Conservation (phyloP, 108 stramenopile species). For the Nitzschia sp. region DNA sequence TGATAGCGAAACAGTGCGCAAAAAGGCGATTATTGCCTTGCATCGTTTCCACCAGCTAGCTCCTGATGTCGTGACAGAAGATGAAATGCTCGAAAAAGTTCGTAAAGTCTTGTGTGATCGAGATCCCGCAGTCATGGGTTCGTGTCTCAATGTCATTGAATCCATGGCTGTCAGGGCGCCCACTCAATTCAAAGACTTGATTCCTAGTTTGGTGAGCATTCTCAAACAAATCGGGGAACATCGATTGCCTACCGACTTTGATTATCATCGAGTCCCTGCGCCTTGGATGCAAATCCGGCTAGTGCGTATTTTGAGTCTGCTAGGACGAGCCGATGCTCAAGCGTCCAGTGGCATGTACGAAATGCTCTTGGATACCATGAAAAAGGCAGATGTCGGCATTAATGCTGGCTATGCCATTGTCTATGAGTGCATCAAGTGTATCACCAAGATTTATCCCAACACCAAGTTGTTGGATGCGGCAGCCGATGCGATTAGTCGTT, state of each 20-base stretch:
- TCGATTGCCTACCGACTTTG: conserved; percentile 95
- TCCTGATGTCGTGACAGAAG: conserved; percentile 72
- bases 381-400: conserved; percentile 97
- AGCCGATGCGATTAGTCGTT: conserved; percentile 90
- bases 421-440: conserved; percentile 95
- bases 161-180: conserved; percentile 68
- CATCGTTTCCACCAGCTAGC: conserved; percentile 92
- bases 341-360: conserved; percentile 96
- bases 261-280: conserved; percentile 98
- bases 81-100: conserved; percentile 85
- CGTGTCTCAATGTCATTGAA: conserved; percentile 92
- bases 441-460: conserved; percentile 98
- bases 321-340: conserved; percentile 85
- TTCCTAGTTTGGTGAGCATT: conserved; percentile 92
- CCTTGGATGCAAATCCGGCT: conserved; percentile 99
- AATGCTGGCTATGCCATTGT: conserved; percentile 98
- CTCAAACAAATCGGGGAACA: conserved; percentile 98
- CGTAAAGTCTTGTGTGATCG: conserved; percentile 94
- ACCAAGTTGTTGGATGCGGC: conserved; percentile 93
- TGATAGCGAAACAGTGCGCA: conserved; percentile 82
- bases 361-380: conserved; percentile 92
- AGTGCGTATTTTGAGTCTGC: conserved; percentile 88
- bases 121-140: conserved; percentile 97
- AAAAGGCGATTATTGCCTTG: conserved; percentile 92
- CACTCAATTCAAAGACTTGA: conserved; percentile 88